Percentiles rank a stretch among this genome's conserved stretches.
Evolutionary conservation across 768 basidiomycete genomes (phyloP).

Genomic region (Auricularia sp.): DNA sequence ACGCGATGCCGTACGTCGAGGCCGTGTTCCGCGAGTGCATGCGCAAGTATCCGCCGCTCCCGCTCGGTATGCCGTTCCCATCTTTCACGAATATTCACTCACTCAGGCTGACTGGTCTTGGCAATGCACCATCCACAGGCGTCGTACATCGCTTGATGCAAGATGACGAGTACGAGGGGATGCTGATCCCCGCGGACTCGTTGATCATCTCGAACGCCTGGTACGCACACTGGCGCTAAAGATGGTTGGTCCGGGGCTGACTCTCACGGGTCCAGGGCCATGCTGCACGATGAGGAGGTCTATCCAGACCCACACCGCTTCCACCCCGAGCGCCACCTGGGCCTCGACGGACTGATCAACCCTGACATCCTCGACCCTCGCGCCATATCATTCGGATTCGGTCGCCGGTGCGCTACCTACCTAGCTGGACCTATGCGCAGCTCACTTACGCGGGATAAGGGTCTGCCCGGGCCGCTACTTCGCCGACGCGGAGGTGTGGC

Average conservation of each 20-base stretch:
- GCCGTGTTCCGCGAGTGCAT: conserved; percentile 45
- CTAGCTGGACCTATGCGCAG: background rate
- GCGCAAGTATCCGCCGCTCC: conserved; percentile 50
- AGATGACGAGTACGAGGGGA: conserved; percentile 5
- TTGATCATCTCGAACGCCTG: background rate
- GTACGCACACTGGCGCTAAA: no score
- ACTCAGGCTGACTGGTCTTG: background rate
- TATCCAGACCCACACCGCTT: conserved; percentile 38
- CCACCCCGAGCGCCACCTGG: conserved; percentile 43
- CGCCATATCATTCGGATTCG: background rate
- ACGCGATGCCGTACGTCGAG: conserved; percentile 48
- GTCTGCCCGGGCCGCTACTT: conserved; percentile 13
- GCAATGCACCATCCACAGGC: background rate
- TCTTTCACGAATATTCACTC: background rate
- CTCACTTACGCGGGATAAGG: background rate
- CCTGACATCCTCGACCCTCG: background rate
- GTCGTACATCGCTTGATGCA: conserved; percentile 2
- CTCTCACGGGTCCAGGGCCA: conserved; percentile 12
- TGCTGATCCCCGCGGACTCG: background rate
- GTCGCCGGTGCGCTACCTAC: background rate
- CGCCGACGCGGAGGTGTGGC: conserved; percentile 9
- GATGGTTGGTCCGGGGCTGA: no score
- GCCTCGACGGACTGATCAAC: background rate
- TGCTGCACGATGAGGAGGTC: conserved; percentile 42
- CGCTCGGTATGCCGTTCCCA: conserved; percentile 32